Base-by-base conservation (phyloP, 306 rosid species). In the Ormosia semicastrata region DNA sequence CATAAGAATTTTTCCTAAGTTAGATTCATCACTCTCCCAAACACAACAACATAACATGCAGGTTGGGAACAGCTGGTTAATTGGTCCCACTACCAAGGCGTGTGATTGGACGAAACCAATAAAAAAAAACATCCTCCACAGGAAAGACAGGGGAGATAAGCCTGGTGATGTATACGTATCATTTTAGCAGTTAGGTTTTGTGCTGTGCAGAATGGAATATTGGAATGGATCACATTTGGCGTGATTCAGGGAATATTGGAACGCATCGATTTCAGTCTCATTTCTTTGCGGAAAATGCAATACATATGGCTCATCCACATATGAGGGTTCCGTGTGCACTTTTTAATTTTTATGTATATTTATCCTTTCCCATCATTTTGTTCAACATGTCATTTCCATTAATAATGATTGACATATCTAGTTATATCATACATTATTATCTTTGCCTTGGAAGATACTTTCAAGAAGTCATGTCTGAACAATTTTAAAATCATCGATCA, bases 71-170 rank as follows among this genome's bases (percentile, higher is more conserved):
- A 76, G 81, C 81, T 76, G 64, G 81, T 15, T 44, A 12, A 44
- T 49, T 15, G 86, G 82, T 62, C 86, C 86, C 79, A 60, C 74
- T 5, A 0, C 3, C 33, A 37, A 12, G 64, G 32, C 8, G 74
- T 58, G 78, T 59, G 65, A 67, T 36, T 9, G 77, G 78, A 76
- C 53, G 34, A 49, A 68, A 76, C 65, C n/a, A 46, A 62, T 63
- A 41, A 41, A 41, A 29, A 65, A 40, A 34, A 3, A 29, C 4
- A 41, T 54, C 50, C 41, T 66, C 37, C 5, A 54, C 67, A 1
- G 36, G 36, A 29, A 7, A 0, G n/a, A 49, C 15, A 52, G 6
- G 60, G 33, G 29, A 52, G 83, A 71, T 80, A 80, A 60, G 47
- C 73, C 52, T 46, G 8, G 8, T 36, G 29, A 57, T 58, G 5